These are phyloP conservation scores for Boletus sp. DNA, from an alignment of 768 basidiomycete species.

Conservation along the genomic window DNA sequence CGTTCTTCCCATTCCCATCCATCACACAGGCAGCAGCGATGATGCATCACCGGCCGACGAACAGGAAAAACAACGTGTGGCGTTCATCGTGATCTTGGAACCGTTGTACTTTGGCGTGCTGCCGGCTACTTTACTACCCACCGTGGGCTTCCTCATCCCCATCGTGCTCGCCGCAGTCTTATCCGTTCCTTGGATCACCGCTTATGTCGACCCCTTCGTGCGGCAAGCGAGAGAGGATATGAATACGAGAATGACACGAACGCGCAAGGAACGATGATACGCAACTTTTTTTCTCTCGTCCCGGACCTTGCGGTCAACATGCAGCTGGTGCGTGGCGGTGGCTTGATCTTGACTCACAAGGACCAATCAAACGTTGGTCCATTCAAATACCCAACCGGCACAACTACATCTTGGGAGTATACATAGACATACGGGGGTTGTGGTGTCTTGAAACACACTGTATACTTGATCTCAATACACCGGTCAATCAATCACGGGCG, in stretches of 20 bases:
- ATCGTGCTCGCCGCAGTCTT: constrained; percentile 25
- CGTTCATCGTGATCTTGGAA: constrained; percentile 55
- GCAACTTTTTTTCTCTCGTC: neutral
- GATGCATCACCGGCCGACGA: neutral
- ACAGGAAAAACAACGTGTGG: constrained; percentile 26
- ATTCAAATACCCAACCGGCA: neutral
- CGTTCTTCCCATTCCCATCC: neutral
- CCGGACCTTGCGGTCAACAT: constrained; percentile 15
- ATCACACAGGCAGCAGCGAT: constrained; percentile 7
- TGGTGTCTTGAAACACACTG: neutral
- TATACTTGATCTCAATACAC: neutral
- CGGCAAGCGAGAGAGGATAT: constrained; percentile 26
- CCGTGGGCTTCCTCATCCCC: constrained; percentile 27
- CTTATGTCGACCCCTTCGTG: constrained; percentile 20
- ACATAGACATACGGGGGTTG: neutral
- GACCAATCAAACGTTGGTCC: constrained; percentile 1
- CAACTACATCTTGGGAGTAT: neutral
- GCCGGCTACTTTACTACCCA: constrained; percentile 48
- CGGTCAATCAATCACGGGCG: neutral
- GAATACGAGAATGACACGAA: neutral
- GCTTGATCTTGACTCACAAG: constrained; percentile 4
- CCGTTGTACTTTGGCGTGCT: constrained; percentile 57
- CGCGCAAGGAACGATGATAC: constrained; percentile 22
- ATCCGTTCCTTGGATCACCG: constrained; percentile 15
- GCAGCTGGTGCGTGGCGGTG: constrained; percentile 25